Percentiles rank a stretch among this genome's conserved stretches.
Evolutionary conservation across 176 grass and related monocot species (phyloP).

Genomic region (Bothriochloa decipiens): DNA sequence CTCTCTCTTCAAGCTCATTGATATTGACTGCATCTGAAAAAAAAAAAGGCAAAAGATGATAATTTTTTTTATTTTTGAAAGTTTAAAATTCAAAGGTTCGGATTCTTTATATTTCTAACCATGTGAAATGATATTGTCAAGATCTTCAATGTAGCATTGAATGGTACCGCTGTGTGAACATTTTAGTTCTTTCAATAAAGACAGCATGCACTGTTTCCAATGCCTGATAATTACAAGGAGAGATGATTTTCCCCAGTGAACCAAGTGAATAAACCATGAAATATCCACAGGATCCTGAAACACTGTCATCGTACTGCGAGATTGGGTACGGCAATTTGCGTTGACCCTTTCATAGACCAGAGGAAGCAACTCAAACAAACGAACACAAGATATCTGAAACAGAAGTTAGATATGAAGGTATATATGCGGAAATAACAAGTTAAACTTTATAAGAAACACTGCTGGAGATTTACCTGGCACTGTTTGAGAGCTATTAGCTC

Average conservation of each 20-base stretch:
- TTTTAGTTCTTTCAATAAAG: constrained; percentile 68
- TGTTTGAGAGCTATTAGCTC: constrained; percentile 62
- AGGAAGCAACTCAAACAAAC: constrained; percentile 82
- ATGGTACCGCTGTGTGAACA: constrained; percentile 47
- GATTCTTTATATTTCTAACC: constrained; percentile 55
- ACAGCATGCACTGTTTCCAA: constrained; percentile 85
- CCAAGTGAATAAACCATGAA: constrained; percentile 66
- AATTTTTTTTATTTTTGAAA: not conserved
- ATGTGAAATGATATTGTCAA: constrained; percentile 52
- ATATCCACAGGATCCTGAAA: constrained; percentile 51
- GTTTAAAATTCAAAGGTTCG: constrained; percentile 3
- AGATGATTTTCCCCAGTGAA: constrained; percentile 89
- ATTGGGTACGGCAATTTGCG: constrained; percentile 35
- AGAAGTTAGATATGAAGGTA: constrained; percentile 36
- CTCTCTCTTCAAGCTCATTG: constrained; percentile 60
- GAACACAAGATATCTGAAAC: constrained; percentile 88
- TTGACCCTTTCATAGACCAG: constrained; percentile 67
- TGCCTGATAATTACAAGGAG: constrained; percentile 78
- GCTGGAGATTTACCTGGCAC: constrained; percentile 69
- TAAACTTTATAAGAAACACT: constrained; percentile 16
- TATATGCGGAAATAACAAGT: constrained; percentile 18
- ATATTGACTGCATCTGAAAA: constrained; percentile 70
- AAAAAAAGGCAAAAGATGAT: constrained; percentile 47
- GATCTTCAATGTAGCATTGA: constrained; percentile 50
- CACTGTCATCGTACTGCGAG: constrained; percentile 33